Conservation (phyloP, 176 grass and related monocot species). For the Avena sativa region DNA sequence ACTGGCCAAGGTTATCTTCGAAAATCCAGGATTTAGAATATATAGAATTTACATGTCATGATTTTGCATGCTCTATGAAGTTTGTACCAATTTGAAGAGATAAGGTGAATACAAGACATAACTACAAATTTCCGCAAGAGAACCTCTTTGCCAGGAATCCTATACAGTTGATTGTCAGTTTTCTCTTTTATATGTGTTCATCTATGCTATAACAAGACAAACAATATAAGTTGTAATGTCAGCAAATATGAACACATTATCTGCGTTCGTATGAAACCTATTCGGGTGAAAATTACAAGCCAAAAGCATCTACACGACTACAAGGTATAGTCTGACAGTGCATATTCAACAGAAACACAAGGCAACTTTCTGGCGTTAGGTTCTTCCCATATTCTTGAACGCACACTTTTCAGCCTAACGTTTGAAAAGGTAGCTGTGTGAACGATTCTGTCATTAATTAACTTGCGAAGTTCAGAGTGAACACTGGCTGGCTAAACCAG, state of each 20-base stretch:
- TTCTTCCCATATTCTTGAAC: too few relatives aligned
- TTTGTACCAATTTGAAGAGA: neutral
- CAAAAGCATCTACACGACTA: neutral
- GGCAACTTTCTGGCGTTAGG: too few relatives aligned
- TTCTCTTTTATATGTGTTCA: neutral
- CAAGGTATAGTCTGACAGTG: neutral
- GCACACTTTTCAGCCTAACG: neutral
- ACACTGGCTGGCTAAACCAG: neutral
- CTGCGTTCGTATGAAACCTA: neutral
- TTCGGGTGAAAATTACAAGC: constrained; percentile 6
- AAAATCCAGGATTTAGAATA: neutral
- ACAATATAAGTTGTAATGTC: neutral
- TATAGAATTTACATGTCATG: neutral
- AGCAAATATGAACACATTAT: neutral
- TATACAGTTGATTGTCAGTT: neutral
- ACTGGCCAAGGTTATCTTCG: neutral
- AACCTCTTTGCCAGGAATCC: neutral
- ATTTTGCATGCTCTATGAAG: neutral
- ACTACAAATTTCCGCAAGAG: neutral
- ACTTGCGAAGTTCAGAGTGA: neutral
- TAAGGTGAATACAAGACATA: neutral
- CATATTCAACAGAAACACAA: neutral
- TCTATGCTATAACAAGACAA: neutral
- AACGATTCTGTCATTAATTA: neutral
- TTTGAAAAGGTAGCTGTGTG: neutral